phyloP scores from a whole-genome alignment of 2,329 filamentous ascomycete genomes.

The Zymoseptoria tritici region DNA sequence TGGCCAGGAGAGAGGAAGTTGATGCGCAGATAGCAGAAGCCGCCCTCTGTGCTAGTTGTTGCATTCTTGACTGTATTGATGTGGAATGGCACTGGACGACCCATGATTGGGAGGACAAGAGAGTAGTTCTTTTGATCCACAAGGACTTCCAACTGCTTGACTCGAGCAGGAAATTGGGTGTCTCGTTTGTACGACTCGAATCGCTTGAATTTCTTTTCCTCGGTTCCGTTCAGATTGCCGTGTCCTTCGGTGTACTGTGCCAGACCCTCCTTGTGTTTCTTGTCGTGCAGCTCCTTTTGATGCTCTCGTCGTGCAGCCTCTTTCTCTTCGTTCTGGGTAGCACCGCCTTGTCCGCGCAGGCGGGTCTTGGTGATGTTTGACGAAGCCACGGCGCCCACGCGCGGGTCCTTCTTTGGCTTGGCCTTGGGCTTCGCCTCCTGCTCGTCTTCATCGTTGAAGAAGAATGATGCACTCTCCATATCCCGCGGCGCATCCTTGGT shows the following conservation, averaged over 20 bases:
- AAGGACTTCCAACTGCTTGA: constrained; percentile 80
- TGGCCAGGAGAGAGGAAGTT: constrained; percentile 97
- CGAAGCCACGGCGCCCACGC: constrained; percentile 78
- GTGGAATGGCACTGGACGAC: constrained; percentile 92
- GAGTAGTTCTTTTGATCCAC: constrained; percentile 87
- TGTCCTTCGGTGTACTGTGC: constrained; percentile 80
- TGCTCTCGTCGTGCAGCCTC: constrained; percentile 83
- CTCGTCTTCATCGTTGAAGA: constrained; percentile 95
- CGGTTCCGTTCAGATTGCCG: constrained; percentile 76
- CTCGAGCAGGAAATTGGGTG: constrained; percentile 77
- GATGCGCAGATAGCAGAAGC: constrained; percentile 88
- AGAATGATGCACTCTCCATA: constrained; percentile 91
- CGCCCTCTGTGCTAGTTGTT: constrained; percentile 92
- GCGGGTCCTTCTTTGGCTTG: constrained; percentile 77
- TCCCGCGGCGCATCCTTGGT: constrained; percentile 88
- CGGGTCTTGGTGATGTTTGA: constrained; percentile 95
- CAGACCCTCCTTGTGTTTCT: constrained; percentile 85
- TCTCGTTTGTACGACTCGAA: constrained; percentile 99
- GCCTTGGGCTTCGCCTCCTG: constrained; percentile 74
- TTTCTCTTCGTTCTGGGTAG: constrained; percentile 80
- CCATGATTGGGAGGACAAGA: constrained; percentile 92
- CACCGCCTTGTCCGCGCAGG: constrained; percentile 80
- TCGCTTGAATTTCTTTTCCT: constrained; percentile 96
- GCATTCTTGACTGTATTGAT: constrained; percentile 98
- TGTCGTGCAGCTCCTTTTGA: constrained; percentile 78